A percentile compares a stretch with the other conserved stretches of the same genome.
phyloP scores from a whole-genome alignment of 164 flowering plant species.

The Chimonanthus salicifolius region DNA sequence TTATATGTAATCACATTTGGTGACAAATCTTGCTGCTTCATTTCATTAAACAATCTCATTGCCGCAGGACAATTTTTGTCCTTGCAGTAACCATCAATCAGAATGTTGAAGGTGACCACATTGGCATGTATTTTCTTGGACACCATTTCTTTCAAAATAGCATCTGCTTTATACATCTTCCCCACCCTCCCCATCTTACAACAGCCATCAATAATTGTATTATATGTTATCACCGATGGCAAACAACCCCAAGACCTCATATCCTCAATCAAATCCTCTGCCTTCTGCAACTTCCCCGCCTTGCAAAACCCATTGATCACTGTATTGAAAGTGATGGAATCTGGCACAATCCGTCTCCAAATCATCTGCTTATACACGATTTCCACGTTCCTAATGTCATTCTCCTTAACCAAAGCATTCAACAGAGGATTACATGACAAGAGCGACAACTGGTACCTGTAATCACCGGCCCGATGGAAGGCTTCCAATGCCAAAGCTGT shows the following conservation, averaged over 20 bases:
- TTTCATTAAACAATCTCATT: conserved; percentile 18
- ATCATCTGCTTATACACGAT: conserved; percentile 24
- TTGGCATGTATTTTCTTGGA: conserved; percentile 15
- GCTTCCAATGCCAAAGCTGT: conserved; percentile 19
- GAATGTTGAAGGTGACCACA: conserved; percentile 24
- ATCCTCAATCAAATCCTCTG: conserved; percentile 22
- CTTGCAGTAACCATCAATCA: conserved; percentile 32
- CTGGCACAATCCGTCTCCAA: conserved; percentile 20
- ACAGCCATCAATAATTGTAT: conserved; percentile 25
- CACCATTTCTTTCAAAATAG: conserved; percentile 26
- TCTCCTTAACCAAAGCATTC: conserved; percentile 21
- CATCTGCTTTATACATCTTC: conserved; percentile 28
- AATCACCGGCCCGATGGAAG: conserved; percentile 27
- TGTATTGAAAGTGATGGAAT: conserved; percentile 25
- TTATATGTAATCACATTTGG: conserved; percentile 29
- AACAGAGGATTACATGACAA: conserved; percentile 25
- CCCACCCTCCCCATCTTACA: conserved; percentile 28
- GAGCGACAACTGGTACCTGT: conserved; percentile 20
- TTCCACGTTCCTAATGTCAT: conserved; percentile 9
- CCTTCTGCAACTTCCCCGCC: conserved; percentile 25
- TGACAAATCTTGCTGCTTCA: conserved; percentile 16
- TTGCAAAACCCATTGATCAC: conserved; percentile 24
- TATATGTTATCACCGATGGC: conserved; percentile 21
- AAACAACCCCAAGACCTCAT: conserved; percentile 26
- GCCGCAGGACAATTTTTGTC: conserved; percentile 22